Evolutionary conservation across 2,329 filamentous ascomycete species (phyloP).

Genomic region (Ophiostoma tasmaniense): DNA sequence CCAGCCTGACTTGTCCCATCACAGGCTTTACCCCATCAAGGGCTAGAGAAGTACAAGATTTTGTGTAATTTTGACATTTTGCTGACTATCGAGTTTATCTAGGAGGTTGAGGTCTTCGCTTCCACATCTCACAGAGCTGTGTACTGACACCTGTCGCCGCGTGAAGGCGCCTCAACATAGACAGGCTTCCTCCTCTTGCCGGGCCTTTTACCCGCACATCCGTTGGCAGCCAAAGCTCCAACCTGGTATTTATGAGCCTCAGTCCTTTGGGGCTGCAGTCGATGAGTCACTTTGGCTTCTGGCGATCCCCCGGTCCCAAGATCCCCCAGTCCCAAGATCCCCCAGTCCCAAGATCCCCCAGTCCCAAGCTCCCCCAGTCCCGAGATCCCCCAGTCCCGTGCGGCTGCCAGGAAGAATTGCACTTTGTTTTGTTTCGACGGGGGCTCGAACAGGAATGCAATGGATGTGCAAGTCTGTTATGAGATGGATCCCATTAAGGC

Average conservation of each 20-base stretch:
- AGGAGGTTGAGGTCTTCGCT: neutral
- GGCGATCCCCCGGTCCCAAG: neutral
- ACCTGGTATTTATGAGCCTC: conserved; percentile 28
- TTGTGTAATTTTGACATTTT: neutral
- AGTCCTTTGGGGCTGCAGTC: neutral
- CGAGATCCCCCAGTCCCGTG: too few relatives aligned
- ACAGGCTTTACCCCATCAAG: neutral
- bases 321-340: neutral
- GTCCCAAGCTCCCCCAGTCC: neutral
- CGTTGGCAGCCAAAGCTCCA: conserved; percentile 41
- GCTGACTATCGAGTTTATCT: neutral
- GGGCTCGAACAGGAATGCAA: neutral
- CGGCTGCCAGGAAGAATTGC: neutral
- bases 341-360: neutral
- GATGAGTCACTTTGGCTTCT: neutral
- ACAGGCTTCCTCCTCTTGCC: conserved; percentile 6
- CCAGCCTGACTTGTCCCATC: too few relatives aligned
- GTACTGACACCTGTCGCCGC: conserved; percentile 5
- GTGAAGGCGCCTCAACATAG: conserved; percentile 3
- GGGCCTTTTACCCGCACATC: neutral
- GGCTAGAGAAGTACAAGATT: too few relatives aligned
- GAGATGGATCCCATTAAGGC: neutral
- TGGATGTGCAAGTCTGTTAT: neutral
- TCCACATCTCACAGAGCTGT: neutral
- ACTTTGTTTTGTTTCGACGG: neutral